Base-by-base conservation (phyloP, 352 stramenopile genomes). In the Globisporangium lucens region DNA sequence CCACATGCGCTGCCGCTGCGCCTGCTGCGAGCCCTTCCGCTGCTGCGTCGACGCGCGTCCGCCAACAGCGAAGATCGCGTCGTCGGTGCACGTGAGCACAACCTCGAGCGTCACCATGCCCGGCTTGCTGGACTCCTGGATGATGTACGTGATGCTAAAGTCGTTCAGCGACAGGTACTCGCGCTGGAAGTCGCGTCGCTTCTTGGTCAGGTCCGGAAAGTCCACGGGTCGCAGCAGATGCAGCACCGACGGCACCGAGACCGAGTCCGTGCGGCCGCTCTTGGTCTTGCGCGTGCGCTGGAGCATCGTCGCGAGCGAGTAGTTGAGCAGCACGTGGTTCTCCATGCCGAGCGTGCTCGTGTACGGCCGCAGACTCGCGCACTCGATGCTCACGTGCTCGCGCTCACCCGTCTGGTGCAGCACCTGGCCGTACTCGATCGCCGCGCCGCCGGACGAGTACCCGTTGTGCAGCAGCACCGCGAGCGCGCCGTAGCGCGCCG, bases 71-170 rank as follows among this genome's bases (percentile, higher is more conserved):
- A 70, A 30, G 47, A 49, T 36, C n/a, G 60, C 55, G n/a, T 83
- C 76, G 58, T 75, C 41, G 2, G 76, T 74, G 61, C 79, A 87
- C 38, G 79, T 80, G 15, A 89, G 62, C 41, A 90, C 68, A 10
- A 90, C 80, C 67, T 93, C 85, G n/a, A 93, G 70, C 65, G 73
- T 79, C 22, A 93, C 77, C 12, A 49, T 63, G n/a, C 69, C 59
- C 7, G 65, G 56, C 9, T 71, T 52, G 20, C 71, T 58, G 12
- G 70, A 51, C 35, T 93, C 79, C 64, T 93, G 85, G 47, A 90
- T 70, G 56, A 93, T 85, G 63, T 89, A 93, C 53, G 85, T 93
- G 63, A 93, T 74, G 55, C 69, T 80, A 52, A 90, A 80, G 35
- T 90, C 73, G 64, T 77, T 75, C 2, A 20, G 33, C 8, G 82